These are phyloP conservation scores for Hypoxylon sp. DNA, from an alignment of 2,329 filamentous ascomycete genomes.

Conservation along the genomic window DNA sequence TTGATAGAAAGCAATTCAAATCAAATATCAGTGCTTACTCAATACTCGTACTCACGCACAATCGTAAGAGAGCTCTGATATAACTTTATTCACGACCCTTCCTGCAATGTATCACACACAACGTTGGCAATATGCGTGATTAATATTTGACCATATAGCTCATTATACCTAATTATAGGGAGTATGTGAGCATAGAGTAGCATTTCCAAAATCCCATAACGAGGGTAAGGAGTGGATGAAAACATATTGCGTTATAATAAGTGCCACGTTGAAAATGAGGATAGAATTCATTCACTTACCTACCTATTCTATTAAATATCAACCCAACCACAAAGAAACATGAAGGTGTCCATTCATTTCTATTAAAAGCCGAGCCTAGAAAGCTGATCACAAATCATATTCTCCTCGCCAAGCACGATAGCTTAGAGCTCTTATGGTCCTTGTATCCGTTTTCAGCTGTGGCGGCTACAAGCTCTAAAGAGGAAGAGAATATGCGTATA, in stretches of 20 bases:
- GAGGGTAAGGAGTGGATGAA: neutral
- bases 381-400: constrained; percentile 3
- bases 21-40: constrained; percentile 4
- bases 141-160: neutral
- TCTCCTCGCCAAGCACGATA: neutral
- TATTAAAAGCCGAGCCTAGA: neutral
- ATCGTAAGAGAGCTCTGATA: neutral
- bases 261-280: too few species aligned
- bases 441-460: neutral
- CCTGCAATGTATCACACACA: constrained; percentile 8
- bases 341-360: neutral
- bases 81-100: neutral
- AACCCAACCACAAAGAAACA: too few species aligned
- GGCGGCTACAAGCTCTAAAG: neutral
- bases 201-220: neutral
- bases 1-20: constrained; percentile 2
- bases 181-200: neutral
- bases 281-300: too few species aligned
- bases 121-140: constrained; percentile 5
- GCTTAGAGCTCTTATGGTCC: neutral
- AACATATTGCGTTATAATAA: neutral
- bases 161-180: constrained; percentile 5
- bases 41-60: neutral
- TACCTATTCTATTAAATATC: too few species aligned
- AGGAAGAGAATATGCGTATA: neutral